Evolutionary conservation across 2,329 filamentous ascomycete species (phyloP).

Genomic region (Mycosphaerella arachidis): DNA sequence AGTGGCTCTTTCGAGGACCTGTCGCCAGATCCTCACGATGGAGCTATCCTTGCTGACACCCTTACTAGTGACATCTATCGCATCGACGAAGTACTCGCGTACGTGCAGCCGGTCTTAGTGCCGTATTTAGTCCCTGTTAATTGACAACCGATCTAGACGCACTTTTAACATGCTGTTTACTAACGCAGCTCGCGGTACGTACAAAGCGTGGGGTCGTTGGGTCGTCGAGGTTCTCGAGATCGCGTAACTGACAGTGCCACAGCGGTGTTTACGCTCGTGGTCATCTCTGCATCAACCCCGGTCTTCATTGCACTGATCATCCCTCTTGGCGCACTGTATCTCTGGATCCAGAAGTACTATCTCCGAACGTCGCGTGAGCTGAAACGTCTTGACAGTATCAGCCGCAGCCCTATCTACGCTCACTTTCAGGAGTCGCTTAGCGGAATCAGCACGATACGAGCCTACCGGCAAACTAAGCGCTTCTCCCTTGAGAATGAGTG

Average conservation of each 20-base stretch:
- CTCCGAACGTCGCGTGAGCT: constrained; percentile 91
- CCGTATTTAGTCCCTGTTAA: constrained; percentile 1
- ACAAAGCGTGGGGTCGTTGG: constrained; percentile 5
- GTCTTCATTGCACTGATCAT: constrained; percentile 75
- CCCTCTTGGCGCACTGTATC: constrained; percentile 74
- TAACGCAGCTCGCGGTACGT: constrained; percentile 47
- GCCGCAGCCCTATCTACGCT: constrained; percentile 91
- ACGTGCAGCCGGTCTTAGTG: constrained; percentile 31
- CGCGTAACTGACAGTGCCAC: constrained; percentile 10
- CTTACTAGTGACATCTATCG: constrained; percentile 2
- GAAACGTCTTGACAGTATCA: constrained; percentile 92
- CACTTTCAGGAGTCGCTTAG: constrained; percentile 97
- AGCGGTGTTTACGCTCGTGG: constrained; percentile 72
- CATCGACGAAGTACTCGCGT: constrained; percentile 83
- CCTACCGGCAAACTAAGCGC: constrained; percentile 80
- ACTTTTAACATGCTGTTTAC: constrained; percentile 87
- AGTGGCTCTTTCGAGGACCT: constrained; percentile 27
- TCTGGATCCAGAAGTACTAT: constrained; percentile 96
- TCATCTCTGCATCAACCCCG: constrained; percentile 79
- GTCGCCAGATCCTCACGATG: constrained; percentile 4
- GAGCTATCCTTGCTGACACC: background rate
- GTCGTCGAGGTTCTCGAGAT: constrained; percentile 2
- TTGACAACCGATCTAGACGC: constrained; percentile 47
- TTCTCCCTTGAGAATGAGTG: constrained; percentile 95
- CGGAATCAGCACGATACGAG: constrained; percentile 90